Percentiles rank a stretch among this genome's conserved stretches.
Evolutionary conservation across 73 alveolate genomes (phyloP).

Genomic region (Paramecium biaurelia): DNA sequence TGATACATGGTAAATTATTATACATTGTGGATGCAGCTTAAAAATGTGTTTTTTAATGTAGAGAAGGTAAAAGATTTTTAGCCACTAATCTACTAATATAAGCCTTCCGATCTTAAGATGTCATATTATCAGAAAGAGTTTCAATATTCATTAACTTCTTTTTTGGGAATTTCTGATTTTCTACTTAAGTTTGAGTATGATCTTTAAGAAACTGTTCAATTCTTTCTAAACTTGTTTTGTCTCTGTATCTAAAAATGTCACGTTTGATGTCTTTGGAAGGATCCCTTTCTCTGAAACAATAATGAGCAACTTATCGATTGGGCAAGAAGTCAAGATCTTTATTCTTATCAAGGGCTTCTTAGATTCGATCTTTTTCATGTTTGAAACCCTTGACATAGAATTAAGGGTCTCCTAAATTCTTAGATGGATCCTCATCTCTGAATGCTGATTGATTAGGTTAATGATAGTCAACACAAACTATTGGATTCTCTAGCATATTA

Average conservation of each 20-base stretch:
- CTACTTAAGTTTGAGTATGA: slow-evolving; percentile 59
- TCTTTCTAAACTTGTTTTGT: slow-evolving; percentile 58
- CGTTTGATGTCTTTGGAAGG: slow-evolving; percentile 53
- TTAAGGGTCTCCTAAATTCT: slow-evolving; percentile 56
- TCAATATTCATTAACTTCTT: slow-evolving; percentile 18
- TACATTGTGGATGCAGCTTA: slow-evolving; percentile 65
- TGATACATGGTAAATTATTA: slow-evolving; percentile 51
- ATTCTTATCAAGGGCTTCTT: slow-evolving; percentile 53
- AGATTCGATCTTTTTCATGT: slow-evolving; percentile 65
- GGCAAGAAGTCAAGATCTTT: slow-evolving; percentile 63
- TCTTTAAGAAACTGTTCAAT: slow-evolving; percentile 58
- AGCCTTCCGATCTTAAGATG: slow-evolving; percentile 54
- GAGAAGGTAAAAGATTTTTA: slow-evolving; percentile 57
- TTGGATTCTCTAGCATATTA: slow-evolving; percentile 63
- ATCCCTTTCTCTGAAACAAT: slow-evolving; percentile 58
- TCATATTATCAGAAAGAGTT: slow-evolving; percentile 52
- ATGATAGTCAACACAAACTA: slow-evolving; percentile 50
- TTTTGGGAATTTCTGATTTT: slow-evolving; percentile 45
- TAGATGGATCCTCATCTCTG: slow-evolving; percentile 61
- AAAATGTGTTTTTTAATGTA: slow-evolving; percentile 62
- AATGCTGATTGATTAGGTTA: slow-evolving; percentile 33
- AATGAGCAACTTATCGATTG: slow-evolving; percentile 50
- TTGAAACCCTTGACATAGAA: slow-evolving; percentile 62
- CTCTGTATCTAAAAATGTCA: slow-evolving; percentile 54
- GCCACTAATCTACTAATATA: slow-evolving; percentile 50